phyloP scores from a whole-genome alignment of 495 filamentous ascomycete species.

The Rhypophila decipiens region DNA sequence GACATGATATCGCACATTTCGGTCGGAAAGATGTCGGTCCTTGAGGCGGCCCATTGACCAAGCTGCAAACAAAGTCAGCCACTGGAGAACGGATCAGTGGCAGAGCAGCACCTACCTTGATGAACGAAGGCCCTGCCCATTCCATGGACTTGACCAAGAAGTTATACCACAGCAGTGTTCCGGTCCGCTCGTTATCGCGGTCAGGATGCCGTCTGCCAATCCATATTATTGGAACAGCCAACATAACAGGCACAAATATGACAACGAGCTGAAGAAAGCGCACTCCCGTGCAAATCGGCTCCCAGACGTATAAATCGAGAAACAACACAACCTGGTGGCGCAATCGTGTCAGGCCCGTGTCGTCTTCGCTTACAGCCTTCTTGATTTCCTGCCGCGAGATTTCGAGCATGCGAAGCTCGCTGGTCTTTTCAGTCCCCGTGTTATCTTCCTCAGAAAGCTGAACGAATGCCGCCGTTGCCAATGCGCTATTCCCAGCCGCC shows the following conservation, averaged over 20 bases:
- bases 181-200: conserved; percentile 63
- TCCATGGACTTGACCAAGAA: conserved; percentile 91
- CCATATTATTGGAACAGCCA: conserved; percentile 75
- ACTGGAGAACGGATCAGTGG: neutral
- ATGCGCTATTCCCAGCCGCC: conserved; percentile 41
- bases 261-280: conserved; percentile 77
- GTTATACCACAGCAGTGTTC: conserved; percentile 91
- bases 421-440: conserved; percentile 55
- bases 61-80: conserved; percentile 50
- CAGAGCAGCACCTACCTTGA: conserved; percentile 63
- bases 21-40: conserved; percentile 94
- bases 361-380: conserved; percentile 55
- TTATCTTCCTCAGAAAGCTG: conserved; percentile 61
- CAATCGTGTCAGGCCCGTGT: conserved; percentile 48
- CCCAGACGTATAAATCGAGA: conserved; percentile 67
- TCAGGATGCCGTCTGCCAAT: conserved; percentile 54
- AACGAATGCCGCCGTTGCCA: conserved; percentile 58
- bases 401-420: conserved; percentile 79
- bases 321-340: conserved; percentile 52
- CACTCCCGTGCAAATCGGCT: conserved; percentile 82
- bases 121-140: conserved; percentile 89
- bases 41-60: conserved; percentile 97
- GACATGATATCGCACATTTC: conserved; percentile 93
- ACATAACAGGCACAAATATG: conserved; percentile 87
- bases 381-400: conserved; percentile 69